phyloP scores from a whole-genome alignment of 768 basidiomycete genomes.

The Kwoniella europaea region DNA sequence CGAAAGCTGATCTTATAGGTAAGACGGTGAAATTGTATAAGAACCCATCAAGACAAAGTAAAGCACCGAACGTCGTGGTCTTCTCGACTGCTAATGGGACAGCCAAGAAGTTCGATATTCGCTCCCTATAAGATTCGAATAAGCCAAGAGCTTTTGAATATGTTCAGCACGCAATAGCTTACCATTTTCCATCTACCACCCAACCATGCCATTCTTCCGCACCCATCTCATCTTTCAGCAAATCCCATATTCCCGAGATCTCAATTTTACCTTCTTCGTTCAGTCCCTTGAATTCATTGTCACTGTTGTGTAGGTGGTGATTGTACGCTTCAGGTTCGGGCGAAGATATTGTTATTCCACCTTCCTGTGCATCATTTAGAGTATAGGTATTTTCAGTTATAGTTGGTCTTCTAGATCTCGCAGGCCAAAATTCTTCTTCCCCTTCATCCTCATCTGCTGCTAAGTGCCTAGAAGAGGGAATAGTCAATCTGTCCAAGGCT shows the following conservation, averaged over 20 bases:
- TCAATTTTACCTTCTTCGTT: slow-evolving; percentile 20
- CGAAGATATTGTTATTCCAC: slow-evolving; percentile 6
- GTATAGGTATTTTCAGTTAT: slow-evolving; percentile 18
- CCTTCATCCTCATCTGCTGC: slow-evolving; percentile 19
- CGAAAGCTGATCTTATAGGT: slow-evolving; percentile 72
- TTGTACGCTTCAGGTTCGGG: slow-evolving; percentile 10
- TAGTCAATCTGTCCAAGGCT: slow-evolving; percentile 21
- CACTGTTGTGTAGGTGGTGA: neutral
- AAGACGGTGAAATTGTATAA: slow-evolving; percentile 97
- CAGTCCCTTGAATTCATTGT: slow-evolving; percentile 7
- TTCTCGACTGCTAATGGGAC: slow-evolving; percentile 94
- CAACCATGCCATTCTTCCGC: slow-evolving; percentile 54
- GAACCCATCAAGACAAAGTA: slow-evolving; percentile 95
- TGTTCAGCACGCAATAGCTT: slow-evolving; percentile 1
- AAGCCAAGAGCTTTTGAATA: neutral
- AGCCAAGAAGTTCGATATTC: slow-evolving; percentile 91
- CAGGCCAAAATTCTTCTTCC: slow-evolving; percentile 38
- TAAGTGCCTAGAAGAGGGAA: neutral
- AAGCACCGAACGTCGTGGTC: slow-evolving; percentile 82
- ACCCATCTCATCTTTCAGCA: slow-evolving; percentile 52
- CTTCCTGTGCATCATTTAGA: neutral
- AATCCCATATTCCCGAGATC: slow-evolving; percentile 46
- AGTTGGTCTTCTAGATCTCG: slow-evolving; percentile 32
- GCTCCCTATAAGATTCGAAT: slow-evolving; percentile 65
- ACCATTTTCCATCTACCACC: slow-evolving; percentile 57